Base-by-base conservation (phyloP, 176 grass and related monocot species). In the Paspalum vaginatum region DNA sequence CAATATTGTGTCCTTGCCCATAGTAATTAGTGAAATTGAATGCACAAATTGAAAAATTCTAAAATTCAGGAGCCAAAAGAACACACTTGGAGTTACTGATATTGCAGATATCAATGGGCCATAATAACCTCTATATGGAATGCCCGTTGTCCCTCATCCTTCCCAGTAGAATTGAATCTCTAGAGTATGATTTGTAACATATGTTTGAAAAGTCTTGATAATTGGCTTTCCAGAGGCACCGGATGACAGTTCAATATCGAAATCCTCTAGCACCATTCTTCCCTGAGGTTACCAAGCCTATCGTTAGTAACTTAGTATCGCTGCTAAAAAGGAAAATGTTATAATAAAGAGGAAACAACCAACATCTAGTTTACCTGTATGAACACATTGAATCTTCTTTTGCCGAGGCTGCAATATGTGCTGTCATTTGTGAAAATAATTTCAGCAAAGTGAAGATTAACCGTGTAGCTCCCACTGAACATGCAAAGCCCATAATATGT, bases 21-120 rank as follows among this genome's bases (percentile, higher is more conserved):
- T 50, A 69, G 46, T 41, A 59, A 41, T 76, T 81, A 72, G 4
- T 22, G 8, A 16, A 65, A 76, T 16, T 27, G 4, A 70, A 48
- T 27, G 64, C 56, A 27, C 2, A 81, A 84, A n/a, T 14, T 56
- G 21, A 63, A 2, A 84, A 68, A 68, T 68, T 60, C 18, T 46
- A 2, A 84, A 68, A 68, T 68, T 53, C 18, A 51, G 21, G 18
- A 86, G 66, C 53, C 43, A 49, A 53, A 60, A 64, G 61, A 82
- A 82, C 90, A 82, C 87, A 98, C 92, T 95, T 85, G 92, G 90
- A 76, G 65, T 85, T 79, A 95, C 84, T 79, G 95, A 95, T 79
- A 98, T 93, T 87, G 95, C 95, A 90, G 95, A 98, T 92, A 98
- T 86, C 25, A 98, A 44, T 72, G 95, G 95, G 37, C 92, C 95